Conservation (phyloP, 169 alveolate species). For the Plasmodium cynomolgi region DNA sequence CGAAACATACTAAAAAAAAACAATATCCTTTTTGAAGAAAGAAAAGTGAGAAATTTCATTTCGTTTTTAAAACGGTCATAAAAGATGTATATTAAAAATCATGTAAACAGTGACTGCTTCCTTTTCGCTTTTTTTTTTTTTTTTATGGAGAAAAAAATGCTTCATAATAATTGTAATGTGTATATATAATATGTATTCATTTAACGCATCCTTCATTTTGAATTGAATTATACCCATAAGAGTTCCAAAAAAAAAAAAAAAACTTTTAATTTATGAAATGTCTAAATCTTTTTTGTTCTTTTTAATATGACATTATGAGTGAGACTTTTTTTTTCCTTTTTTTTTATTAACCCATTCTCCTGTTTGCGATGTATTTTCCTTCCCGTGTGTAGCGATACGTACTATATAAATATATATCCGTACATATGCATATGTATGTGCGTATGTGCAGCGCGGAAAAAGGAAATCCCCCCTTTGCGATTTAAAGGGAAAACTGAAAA, state of each 20-base stretch:
- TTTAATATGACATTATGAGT: constrained; percentile 17
- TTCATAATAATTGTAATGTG: constrained; percentile 2
- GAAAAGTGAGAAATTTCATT: not conserved
- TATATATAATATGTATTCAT: not conserved
- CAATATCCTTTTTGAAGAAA: constrained; percentile 25
- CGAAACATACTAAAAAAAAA: constrained; percentile 21
- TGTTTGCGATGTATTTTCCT: not conserved
- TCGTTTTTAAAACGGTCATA: constrained; percentile 17
- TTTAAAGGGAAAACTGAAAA: not conserved
- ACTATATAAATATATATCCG: not conserved
- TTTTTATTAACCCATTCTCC: not conserved
- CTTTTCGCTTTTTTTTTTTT: constrained; percentile 1
- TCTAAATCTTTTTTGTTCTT: constrained; percentile 56
- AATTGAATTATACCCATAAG: constrained; percentile 1
- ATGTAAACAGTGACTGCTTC: not conserved
- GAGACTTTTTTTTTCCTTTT: constrained; percentile 8
- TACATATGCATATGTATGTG: constrained; percentile 3
- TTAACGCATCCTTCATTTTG: constrained; percentile 15
- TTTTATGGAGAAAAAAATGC: constrained; percentile 10
- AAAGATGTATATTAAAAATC: constrained; percentile 13
- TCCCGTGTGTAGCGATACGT: constrained; percentile 5
- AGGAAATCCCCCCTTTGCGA: not conserved
- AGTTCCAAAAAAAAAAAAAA: not conserved
- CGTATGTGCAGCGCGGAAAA: not conserved
- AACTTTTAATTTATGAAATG: constrained; percentile 27